A percentile compares a stretch with the other conserved stretches of the same genome.
Evolutionary conservation across 495 filamentous ascomycete genomes (phyloP).

Genomic region (Aspergillus coremiiformis): DNA sequence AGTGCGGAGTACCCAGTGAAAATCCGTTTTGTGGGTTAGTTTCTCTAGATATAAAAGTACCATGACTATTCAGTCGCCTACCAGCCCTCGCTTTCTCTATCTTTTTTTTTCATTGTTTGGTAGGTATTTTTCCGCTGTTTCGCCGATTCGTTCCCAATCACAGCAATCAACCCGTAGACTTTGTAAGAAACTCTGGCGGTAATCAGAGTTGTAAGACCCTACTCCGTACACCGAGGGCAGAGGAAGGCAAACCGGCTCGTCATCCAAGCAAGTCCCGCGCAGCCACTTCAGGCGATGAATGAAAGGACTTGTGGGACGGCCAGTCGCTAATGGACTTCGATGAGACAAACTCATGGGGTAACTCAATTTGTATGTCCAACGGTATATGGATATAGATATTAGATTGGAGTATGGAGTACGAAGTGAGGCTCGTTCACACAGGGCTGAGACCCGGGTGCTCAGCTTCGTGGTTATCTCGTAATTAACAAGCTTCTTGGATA

Average conservation of each 20-base stretch:
- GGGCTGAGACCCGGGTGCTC: no score
- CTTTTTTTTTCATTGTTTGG: background rate
- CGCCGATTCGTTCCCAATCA: conserved; percentile 7
- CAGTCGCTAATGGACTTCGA: conserved; percentile 3
- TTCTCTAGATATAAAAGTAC: no score
- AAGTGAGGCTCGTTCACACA: no score
- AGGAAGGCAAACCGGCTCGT: conserved; percentile 13
- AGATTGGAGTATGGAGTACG: no score
- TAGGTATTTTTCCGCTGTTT: background rate
- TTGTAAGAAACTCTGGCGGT: conserved; percentile 10
- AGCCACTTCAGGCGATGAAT: conserved; percentile 10
- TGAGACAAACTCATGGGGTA: background rate
- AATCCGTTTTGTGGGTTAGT: no score
- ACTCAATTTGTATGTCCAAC: no score
- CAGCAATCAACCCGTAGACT: conserved; percentile 9
- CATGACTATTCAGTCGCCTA: background rate
- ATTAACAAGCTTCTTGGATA: no score
- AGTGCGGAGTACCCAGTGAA: no score
- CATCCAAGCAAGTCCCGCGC: conserved; percentile 13
- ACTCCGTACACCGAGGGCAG: conserved; percentile 9
- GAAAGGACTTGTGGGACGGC: conserved; percentile 7
- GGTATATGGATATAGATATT: no score
- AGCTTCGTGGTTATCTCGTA: no score
- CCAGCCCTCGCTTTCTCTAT: background rate
- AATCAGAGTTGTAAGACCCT: conserved; percentile 11